These are phyloP conservation scores for Forsythia viridissima DNA, from an alignment of 257 asterid species.

Conservation along the genomic window DNA sequence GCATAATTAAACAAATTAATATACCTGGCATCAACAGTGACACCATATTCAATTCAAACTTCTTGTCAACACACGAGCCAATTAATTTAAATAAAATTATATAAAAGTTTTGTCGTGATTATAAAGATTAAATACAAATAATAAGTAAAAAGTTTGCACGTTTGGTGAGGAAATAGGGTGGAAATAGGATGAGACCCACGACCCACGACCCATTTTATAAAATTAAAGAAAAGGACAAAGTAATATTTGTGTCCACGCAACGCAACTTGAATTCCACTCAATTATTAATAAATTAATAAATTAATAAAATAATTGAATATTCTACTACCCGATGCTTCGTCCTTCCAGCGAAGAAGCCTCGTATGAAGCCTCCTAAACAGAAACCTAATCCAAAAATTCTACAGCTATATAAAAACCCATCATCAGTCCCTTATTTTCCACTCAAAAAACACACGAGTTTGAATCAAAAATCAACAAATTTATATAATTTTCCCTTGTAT, in stretches of 20 bases:
- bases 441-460: slow-evolving; percentile 28
- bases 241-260: background rate
- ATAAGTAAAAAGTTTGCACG: background rate
- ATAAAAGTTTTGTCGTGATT: background rate
- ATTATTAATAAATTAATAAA: background rate
- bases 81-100: background rate
- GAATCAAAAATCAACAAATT: background rate
- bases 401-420: slow-evolving; percentile 31
- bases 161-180: slow-evolving; percentile 31
- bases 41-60: background rate
- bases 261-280: background rate
- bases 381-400: background rate
- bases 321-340: slow-evolving; percentile 32
- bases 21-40: background rate
- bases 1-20: background rate
- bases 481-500: no score
- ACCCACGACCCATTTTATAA: background rate
- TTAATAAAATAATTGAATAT: background rate
- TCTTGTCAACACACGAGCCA: background rate
- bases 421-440: slow-evolving; percentile 43
- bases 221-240: background rate
- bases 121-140: background rate
- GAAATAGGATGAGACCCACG: slow-evolving; percentile 21
- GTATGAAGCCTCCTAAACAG: slow-evolving; percentile 26
- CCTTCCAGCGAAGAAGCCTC: slow-evolving; percentile 40